These are phyloP conservation scores for Raffaelea ambrosiae DNA, from an alignment of 2,329 filamentous ascomycete species.

Conservation along the genomic window DNA sequence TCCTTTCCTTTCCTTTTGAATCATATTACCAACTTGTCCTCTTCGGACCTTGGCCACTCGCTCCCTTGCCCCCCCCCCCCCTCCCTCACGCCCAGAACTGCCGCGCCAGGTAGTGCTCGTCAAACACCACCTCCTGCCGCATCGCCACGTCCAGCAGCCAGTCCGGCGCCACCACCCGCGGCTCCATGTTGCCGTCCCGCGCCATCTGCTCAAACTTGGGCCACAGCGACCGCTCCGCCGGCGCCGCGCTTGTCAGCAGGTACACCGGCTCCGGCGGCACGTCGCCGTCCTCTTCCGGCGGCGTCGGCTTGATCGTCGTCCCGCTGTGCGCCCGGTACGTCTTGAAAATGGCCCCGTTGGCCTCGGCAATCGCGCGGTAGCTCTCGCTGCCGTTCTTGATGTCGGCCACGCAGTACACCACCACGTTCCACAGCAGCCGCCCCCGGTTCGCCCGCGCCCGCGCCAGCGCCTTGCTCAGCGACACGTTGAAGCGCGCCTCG, in stretches of 20 bases:
- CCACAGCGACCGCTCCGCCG: slow-evolving; percentile 69
- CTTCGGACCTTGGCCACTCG: no score
- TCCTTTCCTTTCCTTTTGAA: no score
- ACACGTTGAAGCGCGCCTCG: slow-evolving; percentile 64
- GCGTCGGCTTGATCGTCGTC: slow-evolving; percentile 56
- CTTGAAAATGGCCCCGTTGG: slow-evolving; percentile 79
- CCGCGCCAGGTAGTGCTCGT: slow-evolving; percentile 47
- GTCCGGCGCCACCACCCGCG: slow-evolving; percentile 73
- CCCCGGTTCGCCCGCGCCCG: slow-evolving; percentile 71
- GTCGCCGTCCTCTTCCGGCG: slow-evolving; percentile 51
- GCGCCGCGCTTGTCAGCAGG: slow-evolving; percentile 61
- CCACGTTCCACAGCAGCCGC: slow-evolving; percentile 64
- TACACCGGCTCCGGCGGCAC: slow-evolving; percentile 66
- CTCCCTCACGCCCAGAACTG: slow-evolving; percentile 15
- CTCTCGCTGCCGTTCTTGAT: slow-evolving; percentile 77
- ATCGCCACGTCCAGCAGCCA: slow-evolving; percentile 89
- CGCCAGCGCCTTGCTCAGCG: slow-evolving; percentile 56
- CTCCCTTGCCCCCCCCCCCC: not conserved
- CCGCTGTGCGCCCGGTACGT: slow-evolving; percentile 68
- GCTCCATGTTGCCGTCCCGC: slow-evolving; percentile 65
- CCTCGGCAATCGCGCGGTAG: slow-evolving; percentile 76
- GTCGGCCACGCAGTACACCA: slow-evolving; percentile 75
- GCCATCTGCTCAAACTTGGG: slow-evolving; percentile 73
- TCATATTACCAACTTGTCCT: no score
- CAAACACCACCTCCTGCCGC: slow-evolving; percentile 69